These are phyloP conservation scores for Curvularia spicifera DNA, from an alignment of 2,329 filamentous ascomycete genomes.

Conservation along the genomic window DNA sequence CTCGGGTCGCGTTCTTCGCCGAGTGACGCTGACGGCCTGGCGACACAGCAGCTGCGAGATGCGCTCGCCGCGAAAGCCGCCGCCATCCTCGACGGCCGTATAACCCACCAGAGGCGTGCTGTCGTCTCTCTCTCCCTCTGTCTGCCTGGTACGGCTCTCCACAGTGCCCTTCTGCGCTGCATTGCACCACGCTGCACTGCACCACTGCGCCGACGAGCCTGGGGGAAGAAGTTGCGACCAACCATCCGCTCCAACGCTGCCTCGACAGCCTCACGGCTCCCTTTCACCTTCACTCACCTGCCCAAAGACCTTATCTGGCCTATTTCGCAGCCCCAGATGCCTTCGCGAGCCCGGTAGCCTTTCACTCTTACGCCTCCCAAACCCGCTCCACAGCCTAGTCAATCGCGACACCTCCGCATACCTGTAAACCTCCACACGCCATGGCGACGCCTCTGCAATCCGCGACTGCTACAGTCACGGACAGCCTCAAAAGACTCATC, in stretches of 20 bases:
- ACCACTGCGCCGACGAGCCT: slow-evolving; percentile 8
- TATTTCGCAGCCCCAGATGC: slow-evolving; percentile 18
- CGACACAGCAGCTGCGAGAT: slow-evolving; percentile 20
- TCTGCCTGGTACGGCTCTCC: neutral
- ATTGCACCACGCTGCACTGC: neutral
- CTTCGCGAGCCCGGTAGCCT: slow-evolving; percentile 24
- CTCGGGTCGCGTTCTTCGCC: slow-evolving; percentile 28
- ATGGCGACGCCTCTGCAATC: slow-evolving; percentile 52
- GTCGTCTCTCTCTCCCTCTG: neutral
- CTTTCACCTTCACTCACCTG: slow-evolving; percentile 21
- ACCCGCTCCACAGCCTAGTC: slow-evolving; percentile 9
- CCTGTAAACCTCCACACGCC: slow-evolving; percentile 9
- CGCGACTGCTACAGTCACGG: slow-evolving; percentile 48
- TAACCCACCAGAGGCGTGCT: slow-evolving; percentile 6
- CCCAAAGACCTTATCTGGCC: neutral
- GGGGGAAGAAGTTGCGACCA: slow-evolving; percentile 32
- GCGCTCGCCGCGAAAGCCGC: slow-evolving; percentile 37
- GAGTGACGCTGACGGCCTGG: slow-evolving; percentile 41
- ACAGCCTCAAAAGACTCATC: slow-evolving; percentile 61
- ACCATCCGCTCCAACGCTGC: slow-evolving; percentile 19
- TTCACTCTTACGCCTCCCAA: slow-evolving; percentile 8
- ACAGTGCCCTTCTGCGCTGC: neutral
- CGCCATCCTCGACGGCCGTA: slow-evolving; percentile 26
- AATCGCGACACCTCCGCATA: neutral
- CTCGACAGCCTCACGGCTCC: slow-evolving; percentile 8